phyloP scores from a whole-genome alignment of 2,329 filamentous ascomycete species.

The Exophiala calicioides region DNA sequence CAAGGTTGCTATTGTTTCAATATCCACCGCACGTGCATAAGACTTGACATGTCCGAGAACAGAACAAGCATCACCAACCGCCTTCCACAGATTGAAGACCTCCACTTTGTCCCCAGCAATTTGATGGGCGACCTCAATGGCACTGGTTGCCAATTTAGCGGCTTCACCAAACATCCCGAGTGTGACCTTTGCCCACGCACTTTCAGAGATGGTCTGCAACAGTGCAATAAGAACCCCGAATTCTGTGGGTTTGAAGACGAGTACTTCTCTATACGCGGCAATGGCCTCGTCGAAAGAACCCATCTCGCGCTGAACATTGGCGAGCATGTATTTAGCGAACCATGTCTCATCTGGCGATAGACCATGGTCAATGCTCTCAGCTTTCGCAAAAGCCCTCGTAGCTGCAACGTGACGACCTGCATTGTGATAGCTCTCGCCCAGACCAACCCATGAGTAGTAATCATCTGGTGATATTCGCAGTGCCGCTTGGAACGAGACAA shows the following conservation, averaged over 20 bases:
- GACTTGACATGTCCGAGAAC: constrained; percentile 78
- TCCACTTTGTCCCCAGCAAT: constrained; percentile 63
- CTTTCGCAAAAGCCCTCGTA: constrained; percentile 84
- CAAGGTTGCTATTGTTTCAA: constrained; percentile 28
- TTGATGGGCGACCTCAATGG: constrained; percentile 66
- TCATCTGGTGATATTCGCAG: constrained; percentile 79
- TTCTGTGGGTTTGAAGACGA: constrained; percentile 68
- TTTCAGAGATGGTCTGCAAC: constrained; percentile 84
- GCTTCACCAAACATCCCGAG: constrained; percentile 86
- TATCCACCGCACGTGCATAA: constrained; percentile 64
- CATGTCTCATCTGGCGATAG: constrained; percentile 70
- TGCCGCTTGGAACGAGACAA: constrained; percentile 88
- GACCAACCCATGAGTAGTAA: constrained; percentile 93
- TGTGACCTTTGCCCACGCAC: constrained; percentile 72
- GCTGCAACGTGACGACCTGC: constrained; percentile 94
- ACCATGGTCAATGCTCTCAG: constrained; percentile 70
- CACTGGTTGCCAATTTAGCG: constrained; percentile 66
- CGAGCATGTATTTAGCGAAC: constrained; percentile 97
- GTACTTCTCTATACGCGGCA: constrained; percentile 70
- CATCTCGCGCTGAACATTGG: constrained; percentile 88
- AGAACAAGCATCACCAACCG: constrained; percentile 82
- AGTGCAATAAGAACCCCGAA: constrained; percentile 85
- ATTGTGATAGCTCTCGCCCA: constrained; percentile 96
- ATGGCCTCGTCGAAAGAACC: constrained; percentile 88
- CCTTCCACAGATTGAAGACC: constrained; percentile 95